Evolutionary conservation across 2,329 filamentous ascomycete genomes (phyloP).

Genomic region (Monosporascus sp.): DNA sequence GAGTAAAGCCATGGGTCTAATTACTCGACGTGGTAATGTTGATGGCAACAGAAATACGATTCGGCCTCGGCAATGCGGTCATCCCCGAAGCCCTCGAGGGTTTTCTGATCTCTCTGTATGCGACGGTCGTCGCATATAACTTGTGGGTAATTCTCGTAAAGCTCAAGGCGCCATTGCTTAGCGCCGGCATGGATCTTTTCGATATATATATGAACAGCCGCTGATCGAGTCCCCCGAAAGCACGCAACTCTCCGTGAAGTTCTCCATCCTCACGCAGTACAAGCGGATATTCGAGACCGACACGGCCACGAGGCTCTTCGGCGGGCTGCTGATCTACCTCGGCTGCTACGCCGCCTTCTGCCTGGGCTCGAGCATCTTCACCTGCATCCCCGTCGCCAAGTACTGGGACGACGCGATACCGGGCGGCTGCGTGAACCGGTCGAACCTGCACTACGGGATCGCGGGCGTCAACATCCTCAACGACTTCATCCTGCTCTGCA

Average conservation of each 20-base stretch:
- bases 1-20: not conserved
- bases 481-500: conserved; percentile 22
- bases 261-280: conserved; percentile 25
- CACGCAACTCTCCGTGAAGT: conserved; percentile 20
- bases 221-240: not conserved
- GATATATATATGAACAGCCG: not conserved
- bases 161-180: not conserved
- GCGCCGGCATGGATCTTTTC: too few relatives aligned
- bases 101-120: conserved; percentile 18
- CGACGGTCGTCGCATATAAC: conserved; percentile 20
- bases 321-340: conserved; percentile 17
- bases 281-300: conserved; percentile 19
- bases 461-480: conserved; percentile 28
- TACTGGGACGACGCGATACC: conserved; percentile 21
- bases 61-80: conserved; percentile 15
- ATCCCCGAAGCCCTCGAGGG: conserved; percentile 6
- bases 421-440: conserved; percentile 20
- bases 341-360: conserved; percentile 16
- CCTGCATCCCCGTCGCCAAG: conserved; percentile 17
- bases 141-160: not conserved
- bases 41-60: conserved; percentile 14
- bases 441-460: conserved; percentile 19
- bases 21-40: not conserved
- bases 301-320: conserved; percentile 15
- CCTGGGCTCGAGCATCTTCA: conserved; percentile 17